These are phyloP conservation scores for Helianthus tuberosus DNA, from an alignment of 129 eudicot species.

Conservation along the genomic window DNA sequence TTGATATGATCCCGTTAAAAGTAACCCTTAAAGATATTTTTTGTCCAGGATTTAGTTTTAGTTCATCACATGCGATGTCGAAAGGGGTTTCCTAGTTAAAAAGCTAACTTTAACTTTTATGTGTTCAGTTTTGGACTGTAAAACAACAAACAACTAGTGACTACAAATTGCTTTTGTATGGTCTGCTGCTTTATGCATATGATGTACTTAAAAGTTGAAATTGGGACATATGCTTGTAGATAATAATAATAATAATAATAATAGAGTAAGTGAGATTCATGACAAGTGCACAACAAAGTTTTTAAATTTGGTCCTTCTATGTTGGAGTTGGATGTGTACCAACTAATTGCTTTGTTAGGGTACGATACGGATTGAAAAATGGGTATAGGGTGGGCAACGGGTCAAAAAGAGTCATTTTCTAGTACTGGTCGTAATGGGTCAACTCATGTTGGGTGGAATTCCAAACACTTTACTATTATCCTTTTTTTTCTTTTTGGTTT, in stretches of 20 bases:
- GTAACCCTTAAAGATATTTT: not conserved
- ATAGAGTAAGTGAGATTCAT: not conserved
- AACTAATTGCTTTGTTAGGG: constrained; percentile 17
- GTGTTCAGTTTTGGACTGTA: constrained; percentile 9
- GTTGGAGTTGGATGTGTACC: constrained; percentile 8
- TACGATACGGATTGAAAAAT: not conserved
- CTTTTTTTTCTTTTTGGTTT: no score
- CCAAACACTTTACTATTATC: not conserved
- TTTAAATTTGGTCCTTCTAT: constrained; percentile 21
- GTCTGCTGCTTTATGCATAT: constrained; percentile 19
- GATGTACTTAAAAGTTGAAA: constrained; percentile 29
- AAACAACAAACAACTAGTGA: constrained; percentile 22
- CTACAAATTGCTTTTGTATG: constrained; percentile 18
- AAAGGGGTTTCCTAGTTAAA: constrained; percentile 27
- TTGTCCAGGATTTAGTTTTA: constrained; percentile 10
- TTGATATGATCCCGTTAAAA: not conserved
- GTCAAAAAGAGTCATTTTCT: not conserved
- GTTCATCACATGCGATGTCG: constrained; percentile 29
- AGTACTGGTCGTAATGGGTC: not conserved
- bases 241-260: not conserved
- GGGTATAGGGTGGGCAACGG: not conserved
- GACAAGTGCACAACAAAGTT: constrained; percentile 18
- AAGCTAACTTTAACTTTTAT: constrained; percentile 19
- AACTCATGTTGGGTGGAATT: not conserved
- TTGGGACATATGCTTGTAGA: constrained; percentile 18